phyloP scores from a whole-genome alignment of 1,139 yeast species.

The Saccharomyces hybrid region DNA sequence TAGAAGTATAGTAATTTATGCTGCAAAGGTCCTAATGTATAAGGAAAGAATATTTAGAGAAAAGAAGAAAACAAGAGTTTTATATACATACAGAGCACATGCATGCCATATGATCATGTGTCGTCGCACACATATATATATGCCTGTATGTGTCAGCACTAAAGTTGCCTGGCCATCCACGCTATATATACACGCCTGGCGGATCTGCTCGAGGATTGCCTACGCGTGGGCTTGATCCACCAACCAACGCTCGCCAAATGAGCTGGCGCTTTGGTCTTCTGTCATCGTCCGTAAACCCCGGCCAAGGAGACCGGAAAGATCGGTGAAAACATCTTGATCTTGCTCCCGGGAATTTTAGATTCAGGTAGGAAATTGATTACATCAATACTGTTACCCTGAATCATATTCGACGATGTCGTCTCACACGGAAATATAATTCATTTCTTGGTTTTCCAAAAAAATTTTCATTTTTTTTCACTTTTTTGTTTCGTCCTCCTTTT shows the following conservation, averaged over 20 bases:
- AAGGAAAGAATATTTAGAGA: neutral
- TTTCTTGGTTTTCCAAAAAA: neutral
- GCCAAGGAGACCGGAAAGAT: neutral
- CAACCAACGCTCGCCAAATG: neutral
- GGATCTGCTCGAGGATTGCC: slow-evolving; percentile 1
- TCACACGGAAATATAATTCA: neutral
- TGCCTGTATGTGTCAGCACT: neutral
- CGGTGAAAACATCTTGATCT: neutral
- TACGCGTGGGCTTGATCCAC: slow-evolving; percentile 1
- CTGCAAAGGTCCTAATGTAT: neutral
- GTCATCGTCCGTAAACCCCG: neutral
- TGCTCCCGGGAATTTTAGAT: neutral
- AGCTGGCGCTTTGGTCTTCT: neutral
- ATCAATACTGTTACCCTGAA: neutral
- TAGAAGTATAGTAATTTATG: neutral
- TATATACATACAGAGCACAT: neutral
- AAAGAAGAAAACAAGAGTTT: neutral
- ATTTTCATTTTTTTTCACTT: neutral
- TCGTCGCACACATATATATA: neutral
- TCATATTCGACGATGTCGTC: neutral
- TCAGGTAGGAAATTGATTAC: neutral
- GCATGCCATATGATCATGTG: neutral
- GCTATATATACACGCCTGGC: neutral
- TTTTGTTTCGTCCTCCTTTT: no score
- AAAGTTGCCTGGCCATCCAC: neutral